phyloP scores from a whole-genome alignment of 805 yeast species.

The Schwanniomyces vanrijiae region DNA sequence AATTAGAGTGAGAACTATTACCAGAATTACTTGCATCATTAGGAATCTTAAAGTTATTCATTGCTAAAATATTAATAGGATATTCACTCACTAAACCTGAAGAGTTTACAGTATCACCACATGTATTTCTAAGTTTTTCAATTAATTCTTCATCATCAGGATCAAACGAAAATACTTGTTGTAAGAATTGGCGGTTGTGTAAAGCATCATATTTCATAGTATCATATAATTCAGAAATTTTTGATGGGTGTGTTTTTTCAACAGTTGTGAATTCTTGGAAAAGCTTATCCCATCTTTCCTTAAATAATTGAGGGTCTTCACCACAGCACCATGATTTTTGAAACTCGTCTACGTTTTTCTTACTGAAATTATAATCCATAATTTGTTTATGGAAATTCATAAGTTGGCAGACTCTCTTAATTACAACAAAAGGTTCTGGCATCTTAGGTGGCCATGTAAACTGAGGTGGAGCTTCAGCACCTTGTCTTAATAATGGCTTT shows the following conservation, averaged over 20 bases:
- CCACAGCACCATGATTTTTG: constrained; percentile 94
- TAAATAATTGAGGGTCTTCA: constrained; percentile 86
- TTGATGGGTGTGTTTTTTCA: constrained; percentile 96
- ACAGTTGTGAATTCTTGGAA: constrained; percentile 89
- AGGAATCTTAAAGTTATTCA: constrained; percentile 71
- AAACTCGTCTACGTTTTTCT: constrained; percentile 63
- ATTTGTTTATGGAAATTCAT: constrained; percentile 89
- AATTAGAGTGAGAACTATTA: constrained; percentile 20
- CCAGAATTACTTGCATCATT: constrained; percentile 25
- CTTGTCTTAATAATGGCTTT: constrained; percentile 91
- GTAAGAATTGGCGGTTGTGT: constrained; percentile 88
- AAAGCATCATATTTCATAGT: constrained; percentile 98
- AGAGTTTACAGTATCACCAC: constrained; percentile 46
- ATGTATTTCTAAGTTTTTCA: constrained; percentile 35
- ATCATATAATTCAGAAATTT: constrained; percentile 93
- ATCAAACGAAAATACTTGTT: constrained; percentile 72
- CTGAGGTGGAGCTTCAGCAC: constrained; percentile 95
- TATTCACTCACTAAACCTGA: constrained; percentile 64
- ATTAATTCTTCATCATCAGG: constrained; percentile 40
- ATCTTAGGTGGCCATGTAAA: constrained; percentile 98
- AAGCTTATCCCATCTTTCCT: constrained; percentile 96
- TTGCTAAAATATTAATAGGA: constrained; percentile 72
- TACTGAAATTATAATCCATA: constrained; percentile 75
- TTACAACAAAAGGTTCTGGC: constrained; percentile 95
- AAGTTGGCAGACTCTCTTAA: constrained; percentile 89